Percentiles rank a stretch among this genome's conserved stretches.
These are phyloP conservation scores for Verticillium isaacii DNA, from an alignment of 2,329 filamentous ascomycete species.

Conservation along the genomic window DNA sequence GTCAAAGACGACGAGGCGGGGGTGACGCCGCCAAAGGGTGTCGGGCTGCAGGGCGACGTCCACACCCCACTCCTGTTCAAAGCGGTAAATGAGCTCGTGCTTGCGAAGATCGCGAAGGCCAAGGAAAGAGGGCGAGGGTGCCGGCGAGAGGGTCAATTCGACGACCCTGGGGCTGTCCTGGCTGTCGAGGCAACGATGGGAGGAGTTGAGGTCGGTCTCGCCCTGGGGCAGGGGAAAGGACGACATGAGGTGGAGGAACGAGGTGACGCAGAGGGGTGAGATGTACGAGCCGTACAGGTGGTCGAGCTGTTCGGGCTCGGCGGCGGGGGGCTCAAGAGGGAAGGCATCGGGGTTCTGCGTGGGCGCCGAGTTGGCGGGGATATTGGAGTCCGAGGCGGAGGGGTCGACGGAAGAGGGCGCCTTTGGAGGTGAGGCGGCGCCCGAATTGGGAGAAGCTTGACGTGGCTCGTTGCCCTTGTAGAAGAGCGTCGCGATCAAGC, in stretches of 20 bases:
- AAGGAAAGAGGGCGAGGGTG: conserved; percentile 58
- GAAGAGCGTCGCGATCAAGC: conserved; percentile 58
- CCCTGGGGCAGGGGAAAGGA: conserved; percentile 52
- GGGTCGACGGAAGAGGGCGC: conserved; percentile 25
- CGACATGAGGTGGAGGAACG: conserved; percentile 62
- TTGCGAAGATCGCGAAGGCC: conserved; percentile 67
- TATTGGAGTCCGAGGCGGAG: conserved; percentile 29
- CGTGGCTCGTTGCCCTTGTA: conserved; percentile 44
- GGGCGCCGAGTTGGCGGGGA: conserved; percentile 54
- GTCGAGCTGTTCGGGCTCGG: conserved; percentile 55
- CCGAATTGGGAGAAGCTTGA: conserved; percentile 12
- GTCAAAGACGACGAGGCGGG: conserved; percentile 88
- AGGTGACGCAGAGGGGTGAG: conserved; percentile 60
- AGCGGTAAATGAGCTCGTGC: conserved; percentile 76
- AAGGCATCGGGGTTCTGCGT: conserved; percentile 54
- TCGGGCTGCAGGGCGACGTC: conserved; percentile 76
- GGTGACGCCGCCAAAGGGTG: conserved; percentile 69
- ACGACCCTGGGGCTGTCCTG: conserved; percentile 57
- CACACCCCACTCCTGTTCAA: conserved; percentile 85
- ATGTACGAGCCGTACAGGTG: conserved; percentile 63
- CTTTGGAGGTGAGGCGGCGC: conserved; percentile 27
- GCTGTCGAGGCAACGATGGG: conserved; percentile 61
- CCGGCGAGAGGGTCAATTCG: conserved; percentile 59
- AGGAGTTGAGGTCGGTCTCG: conserved; percentile 50
- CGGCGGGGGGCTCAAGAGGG: conserved; percentile 53